These are phyloP conservation scores for Forsythia suspensa DNA, from an alignment of 257 asterid genomes.

Conservation along the genomic window DNA sequence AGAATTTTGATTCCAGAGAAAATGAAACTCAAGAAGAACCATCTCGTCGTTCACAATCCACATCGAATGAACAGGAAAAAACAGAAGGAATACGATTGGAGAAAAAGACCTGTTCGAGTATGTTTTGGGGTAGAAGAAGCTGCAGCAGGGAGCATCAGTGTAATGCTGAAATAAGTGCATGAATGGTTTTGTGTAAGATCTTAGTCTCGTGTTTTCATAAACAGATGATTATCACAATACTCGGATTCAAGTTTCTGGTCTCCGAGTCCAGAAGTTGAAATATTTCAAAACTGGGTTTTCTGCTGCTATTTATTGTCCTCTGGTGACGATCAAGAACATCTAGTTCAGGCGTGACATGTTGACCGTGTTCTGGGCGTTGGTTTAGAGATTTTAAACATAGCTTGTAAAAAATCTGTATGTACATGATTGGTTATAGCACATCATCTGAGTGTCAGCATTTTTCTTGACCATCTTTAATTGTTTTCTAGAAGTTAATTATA, in stretches of 20 bases:
- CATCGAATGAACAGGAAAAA: conserved; percentile 48
- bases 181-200: conserved; percentile 16
- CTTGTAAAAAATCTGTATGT: conserved; percentile 31
- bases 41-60: conserved; percentile 55
- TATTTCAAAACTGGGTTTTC: conserved; percentile 14
- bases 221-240: background rate
- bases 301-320: conserved; percentile 18
- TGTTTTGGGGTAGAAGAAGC: conserved; percentile 97
- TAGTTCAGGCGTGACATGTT: conserved; percentile 1
- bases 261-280: background rate
- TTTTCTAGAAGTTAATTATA: conserved; percentile 8
- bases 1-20: conserved; percentile 61
- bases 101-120: conserved; percentile 77
- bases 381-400: conserved; percentile 23
- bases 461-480: background rate
- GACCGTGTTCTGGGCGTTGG: conserved; percentile 2
- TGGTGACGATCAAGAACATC: background rate
- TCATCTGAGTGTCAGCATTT: conserved; percentile 4
- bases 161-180: conserved; percentile 89
- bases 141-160: conserved; percentile 96
- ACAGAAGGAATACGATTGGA: conserved; percentile 61
- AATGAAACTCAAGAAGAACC: conserved; percentile 50
- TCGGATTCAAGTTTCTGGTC: conserved; percentile 3
- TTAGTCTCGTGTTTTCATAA: background rate
- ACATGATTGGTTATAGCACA: conserved; percentile 15